Conservation (phyloP, 768 basidiomycete species). For the Termitomyces sp. region DNA sequence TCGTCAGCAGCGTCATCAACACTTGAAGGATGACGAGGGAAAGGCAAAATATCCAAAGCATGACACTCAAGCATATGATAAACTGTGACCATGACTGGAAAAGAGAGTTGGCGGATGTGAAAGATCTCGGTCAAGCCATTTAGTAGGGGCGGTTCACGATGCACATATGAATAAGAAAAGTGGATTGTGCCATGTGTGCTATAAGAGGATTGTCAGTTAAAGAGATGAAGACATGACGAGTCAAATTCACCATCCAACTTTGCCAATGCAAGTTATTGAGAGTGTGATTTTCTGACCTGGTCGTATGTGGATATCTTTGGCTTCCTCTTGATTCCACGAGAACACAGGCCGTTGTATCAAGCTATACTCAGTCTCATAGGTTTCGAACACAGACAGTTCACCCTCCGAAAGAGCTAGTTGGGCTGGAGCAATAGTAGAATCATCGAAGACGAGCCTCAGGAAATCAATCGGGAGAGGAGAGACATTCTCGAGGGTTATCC, state of each 20-base stretch:
- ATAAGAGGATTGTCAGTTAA: constrained; percentile 15
- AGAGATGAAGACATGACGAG: background rate
- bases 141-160: constrained; percentile 35
- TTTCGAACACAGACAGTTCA: constrained; percentile 76
- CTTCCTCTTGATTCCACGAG: constrained; percentile 61
- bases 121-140: constrained; percentile 51
- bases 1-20: constrained; percentile 20
- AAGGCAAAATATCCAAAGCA: constrained; percentile 77
- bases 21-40: constrained; percentile 33
- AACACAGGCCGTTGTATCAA: constrained; percentile 79
- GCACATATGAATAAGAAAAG: constrained; percentile 77
- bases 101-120: constrained; percentile 82
- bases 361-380: constrained; percentile 88
- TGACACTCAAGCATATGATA: constrained; percentile 93
- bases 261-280: constrained; percentile 78
- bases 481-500: constrained; percentile 88
- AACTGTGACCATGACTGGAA: constrained; percentile 90
- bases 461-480: constrained; percentile 84
- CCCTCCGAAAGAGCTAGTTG: constrained; percentile 80
- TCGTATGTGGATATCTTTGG: constrained; percentile 53
- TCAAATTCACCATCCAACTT: constrained; percentile 80
- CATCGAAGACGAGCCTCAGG: constrained; percentile 82
- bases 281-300: constrained; percentile 73
- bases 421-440: constrained; percentile 79
- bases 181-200: constrained; percentile 81